Conservation (phyloP, 208 protist species). For the Trichomonas vaginalis region DNA sequence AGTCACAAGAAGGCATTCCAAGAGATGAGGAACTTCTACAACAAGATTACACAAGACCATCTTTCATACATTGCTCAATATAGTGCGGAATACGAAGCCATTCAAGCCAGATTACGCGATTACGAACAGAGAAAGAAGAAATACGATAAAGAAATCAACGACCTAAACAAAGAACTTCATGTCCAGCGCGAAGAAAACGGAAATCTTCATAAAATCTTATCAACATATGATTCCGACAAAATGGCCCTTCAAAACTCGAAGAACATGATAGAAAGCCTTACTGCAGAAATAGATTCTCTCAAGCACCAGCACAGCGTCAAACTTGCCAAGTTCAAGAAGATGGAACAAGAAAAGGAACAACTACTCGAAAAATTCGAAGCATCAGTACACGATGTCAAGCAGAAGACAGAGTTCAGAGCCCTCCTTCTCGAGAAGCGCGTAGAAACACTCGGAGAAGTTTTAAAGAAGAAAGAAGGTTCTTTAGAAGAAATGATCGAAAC, state of each 20-base stretch:
- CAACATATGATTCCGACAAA: slow-evolving; percentile 12
- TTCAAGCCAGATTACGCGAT: neutral
- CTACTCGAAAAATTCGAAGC: neutral
- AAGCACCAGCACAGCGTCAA: neutral
- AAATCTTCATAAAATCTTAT: neutral
- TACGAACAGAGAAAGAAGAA: slow-evolving; percentile 2
- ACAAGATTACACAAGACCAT: slow-evolving; percentile 19
- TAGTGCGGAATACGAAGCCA: neutral
- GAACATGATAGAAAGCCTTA: neutral
- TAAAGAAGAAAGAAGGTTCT: neutral
- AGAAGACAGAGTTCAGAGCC: slow-evolving; percentile 14
- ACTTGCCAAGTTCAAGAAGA: neutral
- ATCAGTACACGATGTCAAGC: neutral
- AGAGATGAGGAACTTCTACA: slow-evolving; percentile 33
- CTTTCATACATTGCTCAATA: neutral
- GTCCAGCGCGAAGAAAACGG: neutral
- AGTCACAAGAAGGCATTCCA: slow-evolving; percentile 30
- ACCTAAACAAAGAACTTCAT: neutral
- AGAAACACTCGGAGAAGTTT: neutral
- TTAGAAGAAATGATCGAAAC: neutral
- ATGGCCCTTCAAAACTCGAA: neutral
- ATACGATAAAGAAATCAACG: neutral
- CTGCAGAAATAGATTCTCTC: neutral
- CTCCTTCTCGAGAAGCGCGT: neutral
- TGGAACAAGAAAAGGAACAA: neutral